A percentile compares a stretch with the other conserved stretches of the same genome.
These are phyloP conservation scores for Naganishia onofrii DNA, from an alignment of 768 basidiomycete genomes.

Conservation along the genomic window DNA sequence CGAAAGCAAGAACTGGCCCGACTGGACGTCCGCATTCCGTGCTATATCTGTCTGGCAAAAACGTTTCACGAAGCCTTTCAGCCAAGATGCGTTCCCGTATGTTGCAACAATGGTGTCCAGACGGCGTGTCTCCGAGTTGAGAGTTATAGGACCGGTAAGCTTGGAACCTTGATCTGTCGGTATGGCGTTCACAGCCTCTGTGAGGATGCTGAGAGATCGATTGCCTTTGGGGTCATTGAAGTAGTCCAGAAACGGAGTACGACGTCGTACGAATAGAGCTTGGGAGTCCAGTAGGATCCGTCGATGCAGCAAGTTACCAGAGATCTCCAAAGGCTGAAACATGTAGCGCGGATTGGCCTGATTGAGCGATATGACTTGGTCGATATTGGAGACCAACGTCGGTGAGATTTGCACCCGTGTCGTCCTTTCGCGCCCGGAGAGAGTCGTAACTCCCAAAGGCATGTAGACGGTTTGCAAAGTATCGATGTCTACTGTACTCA, in stretches of 20 bases:
- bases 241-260: conserved; percentile 88
- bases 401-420: conserved; percentile 66
- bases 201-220: conserved; percentile 51
- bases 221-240: conserved; percentile 91
- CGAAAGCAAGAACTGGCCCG: conserved; percentile 6
- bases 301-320: conserved; percentile 81
- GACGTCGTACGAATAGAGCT: conserved; percentile 85
- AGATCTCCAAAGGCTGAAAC: conserved; percentile 15
- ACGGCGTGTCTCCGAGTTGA: conserved; percentile 2
- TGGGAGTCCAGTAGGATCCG: conserved; percentile 69
- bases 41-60: background rate
- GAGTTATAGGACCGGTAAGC: background rate
- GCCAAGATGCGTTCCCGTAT: background rate
- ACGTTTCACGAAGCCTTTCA: conserved; percentile 7
- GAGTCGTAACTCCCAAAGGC: conserved; percentile 74
- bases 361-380: conserved; percentile 73
- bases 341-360: conserved; percentile 87
- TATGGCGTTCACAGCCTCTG: conserved; percentile 8
- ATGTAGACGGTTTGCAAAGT: conserved; percentile 86
- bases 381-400: conserved; percentile 84
- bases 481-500: conserved; percentile 88
- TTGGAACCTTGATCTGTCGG: conserved; percentile 14
- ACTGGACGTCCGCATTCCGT: background rate
- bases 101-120: background rate
- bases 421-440: conserved; percentile 57